Base-by-base conservation (phyloP, 192 early-diverging fungal species). In the Backusella tarrabulga region DNA sequence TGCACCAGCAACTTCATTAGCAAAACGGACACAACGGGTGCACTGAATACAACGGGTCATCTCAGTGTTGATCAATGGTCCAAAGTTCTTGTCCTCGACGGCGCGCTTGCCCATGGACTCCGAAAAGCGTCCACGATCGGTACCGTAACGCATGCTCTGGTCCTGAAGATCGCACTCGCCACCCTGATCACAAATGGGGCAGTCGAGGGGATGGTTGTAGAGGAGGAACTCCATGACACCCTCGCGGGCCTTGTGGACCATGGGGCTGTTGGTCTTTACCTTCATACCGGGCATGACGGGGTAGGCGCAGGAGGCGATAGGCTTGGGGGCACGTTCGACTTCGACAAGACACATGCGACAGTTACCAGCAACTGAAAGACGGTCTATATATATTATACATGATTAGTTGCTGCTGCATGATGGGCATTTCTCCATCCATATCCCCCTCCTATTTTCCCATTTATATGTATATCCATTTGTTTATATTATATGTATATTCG, bases 11-110 rank as follows among this genome's bases (percentile, higher is more conserved):
- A 99, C 94, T 85, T 99, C 98, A 86, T 97, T 99, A 46, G 97
- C 92, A 67, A 99, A 99, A 74, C 98, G 92, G 71, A 99, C 98
- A 77, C 98, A 99, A 52, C 98, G 93, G 26, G 98, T 99, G 90
- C 98, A 99, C 80, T 99, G 98, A 85, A 99, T 99, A 88, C 98
- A 99, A 67, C 98, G 91, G 40, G 93, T 99, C 98, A 99, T 99
- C 56, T 90, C 90, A 19, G 98, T 99, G 81, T 95, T 95, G 69
- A 99, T 92, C 71, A 99, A 88, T 46, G 98, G 98, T 32, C 98
- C 98, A 73, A 99, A 84, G 81, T 97, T 89, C 89, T 99, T 99
- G 88, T 99, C 96, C 85, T 97, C 98, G 6, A 95, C 94, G 17
- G 98, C 95, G 79, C 98, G 95, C 87, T 99, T 99, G 68, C 92